A percentile compares a stretch with the other conserved stretches of the same genome.
phyloP scores from a whole-genome alignment of 73 alveolate species.

The Durusdinium trenchii region DNA sequence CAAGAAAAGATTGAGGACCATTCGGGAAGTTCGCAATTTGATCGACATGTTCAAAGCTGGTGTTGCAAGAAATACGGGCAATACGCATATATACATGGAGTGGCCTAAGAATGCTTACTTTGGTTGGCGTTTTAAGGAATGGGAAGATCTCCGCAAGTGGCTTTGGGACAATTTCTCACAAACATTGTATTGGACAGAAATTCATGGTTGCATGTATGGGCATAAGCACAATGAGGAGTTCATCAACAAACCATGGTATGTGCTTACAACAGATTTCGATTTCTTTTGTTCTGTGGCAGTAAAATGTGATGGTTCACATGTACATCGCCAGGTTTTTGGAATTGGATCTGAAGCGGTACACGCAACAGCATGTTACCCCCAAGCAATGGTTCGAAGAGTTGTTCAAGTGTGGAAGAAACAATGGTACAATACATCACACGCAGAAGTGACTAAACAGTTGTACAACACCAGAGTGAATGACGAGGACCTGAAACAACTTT shows the following conservation, averaged over 20 bases:
- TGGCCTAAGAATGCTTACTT: neutral
- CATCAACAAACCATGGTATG: neutral
- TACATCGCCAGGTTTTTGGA: neutral
- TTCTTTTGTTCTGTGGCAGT: neutral
- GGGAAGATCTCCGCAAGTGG: neutral
- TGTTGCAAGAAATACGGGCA: neutral
- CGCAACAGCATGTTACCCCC: neutral
- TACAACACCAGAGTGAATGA: neutral
- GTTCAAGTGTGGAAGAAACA: constrained; percentile 27
- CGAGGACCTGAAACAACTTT: neutral
- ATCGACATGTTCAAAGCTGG: neutral
- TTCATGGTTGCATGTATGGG: constrained; percentile 26
- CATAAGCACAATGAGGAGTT: neutral
- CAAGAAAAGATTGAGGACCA: neutral
- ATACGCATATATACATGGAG: neutral
- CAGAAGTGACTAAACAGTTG: neutral
- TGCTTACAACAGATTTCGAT: neutral
- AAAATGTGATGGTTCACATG: neutral
- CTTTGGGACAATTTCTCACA: neutral
- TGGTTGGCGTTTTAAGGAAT: neutral
- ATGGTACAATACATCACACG: neutral
- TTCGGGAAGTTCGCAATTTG: neutral
- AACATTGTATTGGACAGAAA: neutral
- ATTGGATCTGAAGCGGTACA: neutral
- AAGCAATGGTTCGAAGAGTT: neutral